phyloP scores from a whole-genome alignment of 148 eudicot species.

The Fagopyrum esculentum region DNA sequence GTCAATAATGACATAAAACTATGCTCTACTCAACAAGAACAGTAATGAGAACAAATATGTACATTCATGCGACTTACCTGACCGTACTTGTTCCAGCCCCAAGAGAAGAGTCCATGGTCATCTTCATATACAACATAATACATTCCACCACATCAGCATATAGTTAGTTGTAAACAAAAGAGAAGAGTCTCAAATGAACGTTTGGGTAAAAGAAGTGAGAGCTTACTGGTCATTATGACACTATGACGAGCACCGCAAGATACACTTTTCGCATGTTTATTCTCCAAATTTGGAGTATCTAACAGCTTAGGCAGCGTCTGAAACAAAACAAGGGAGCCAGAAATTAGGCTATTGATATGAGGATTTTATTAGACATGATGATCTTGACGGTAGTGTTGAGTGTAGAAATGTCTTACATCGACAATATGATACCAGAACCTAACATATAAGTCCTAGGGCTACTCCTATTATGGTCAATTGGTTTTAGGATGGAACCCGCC shows the following conservation, averaged over 20 bases:
- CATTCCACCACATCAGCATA: too few species aligned
- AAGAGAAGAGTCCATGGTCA: conserved; percentile 46
- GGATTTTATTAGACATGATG: too few species aligned
- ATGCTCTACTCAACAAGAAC: too few species aligned
- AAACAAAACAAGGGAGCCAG: not conserved
- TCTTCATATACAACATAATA: conserved; percentile 45
- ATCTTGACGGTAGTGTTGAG: too few species aligned
- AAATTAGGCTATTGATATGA: too few species aligned
- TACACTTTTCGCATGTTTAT: conserved; percentile 43
- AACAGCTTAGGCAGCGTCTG: conserved; percentile 82
- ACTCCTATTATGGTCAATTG: too few species aligned
- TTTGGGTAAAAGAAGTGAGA: not conserved
- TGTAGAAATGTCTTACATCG: too few species aligned
- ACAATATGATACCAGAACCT: too few species aligned
- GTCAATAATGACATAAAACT: not conserved
- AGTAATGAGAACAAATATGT: not conserved
- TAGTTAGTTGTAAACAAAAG: not conserved
- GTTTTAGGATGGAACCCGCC: too few species aligned
- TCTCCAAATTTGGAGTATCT: conserved; percentile 74
- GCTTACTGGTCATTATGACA: conserved; percentile 73
- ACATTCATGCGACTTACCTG: conserved; percentile 42
- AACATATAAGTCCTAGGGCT: too few species aligned
- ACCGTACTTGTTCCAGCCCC: conserved; percentile 99
- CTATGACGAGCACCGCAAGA: conserved; percentile 98
- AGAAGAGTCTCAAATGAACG: not conserved